Evolutionary conservation across 2,329 filamentous ascomycete species (phyloP), one percentile per base, ranked within the genome.

Genomic region (Ilyonectria robusta): DNA sequence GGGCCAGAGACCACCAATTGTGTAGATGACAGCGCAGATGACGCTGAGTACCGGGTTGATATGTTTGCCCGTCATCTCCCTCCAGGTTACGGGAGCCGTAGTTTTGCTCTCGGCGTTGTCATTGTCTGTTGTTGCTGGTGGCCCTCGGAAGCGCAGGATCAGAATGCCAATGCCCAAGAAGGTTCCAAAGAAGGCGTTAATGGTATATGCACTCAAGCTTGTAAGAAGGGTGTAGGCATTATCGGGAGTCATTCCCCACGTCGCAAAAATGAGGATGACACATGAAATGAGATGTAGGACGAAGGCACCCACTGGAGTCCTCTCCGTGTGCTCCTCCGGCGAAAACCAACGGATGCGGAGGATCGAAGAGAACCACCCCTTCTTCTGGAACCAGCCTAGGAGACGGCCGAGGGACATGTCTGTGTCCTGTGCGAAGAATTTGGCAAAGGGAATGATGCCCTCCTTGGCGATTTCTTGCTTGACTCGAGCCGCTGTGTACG

Each of bases 391-490:
- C 76, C 77, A 81, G 1, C 53, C 48, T 6, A 81, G 63, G 0
- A 81, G 65, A 2, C 79, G 75, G 0, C 80, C 80, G 4, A 81
- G 21, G 1, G 78, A 81, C 33, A 81, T 68, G 26, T 81, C 80
- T 2, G 69, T 72, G 47, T 81, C 78, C 46, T 79, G 77, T 2
- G 82, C 85, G 66, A 87, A 85, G 76, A 87, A 85, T 40, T 81
- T 80, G 4, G 85, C 81, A 59, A 78, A 86, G 0, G 86, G 86
- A 2, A 88, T 76, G 59, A 88, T 83, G 1, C 87, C 87, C 73
- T 88, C 85, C 71, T 89, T 89, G 8, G 87, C 88, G 48, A 90
- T 88, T 72, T 90, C 87, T 72, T 89, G 87, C 73, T 89, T 89
- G 19, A 89, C 84, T 66, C 86, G 81, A 3, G 86, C 82, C 8